phyloP scores from a whole-genome alignment of 1,139 yeast genomes.

The Citeromyces siamensis region DNA sequence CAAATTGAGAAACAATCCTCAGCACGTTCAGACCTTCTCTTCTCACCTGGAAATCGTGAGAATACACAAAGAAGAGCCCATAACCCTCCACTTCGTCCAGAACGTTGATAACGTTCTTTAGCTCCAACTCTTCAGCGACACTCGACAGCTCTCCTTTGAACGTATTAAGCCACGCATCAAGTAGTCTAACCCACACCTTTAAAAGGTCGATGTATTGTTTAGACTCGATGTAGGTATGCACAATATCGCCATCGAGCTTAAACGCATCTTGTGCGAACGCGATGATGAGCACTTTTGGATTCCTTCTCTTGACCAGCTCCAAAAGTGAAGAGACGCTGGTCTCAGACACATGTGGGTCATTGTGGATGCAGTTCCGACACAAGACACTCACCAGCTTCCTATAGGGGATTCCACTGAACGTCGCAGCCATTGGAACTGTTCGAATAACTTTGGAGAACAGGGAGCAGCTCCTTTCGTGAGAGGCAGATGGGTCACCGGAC shows the following conservation, averaged over 20 bases:
- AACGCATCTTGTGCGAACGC: slow-evolving; percentile 74
- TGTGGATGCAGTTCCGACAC: slow-evolving; percentile 65
- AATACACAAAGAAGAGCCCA: slow-evolving; percentile 83
- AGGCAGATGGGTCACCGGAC: slow-evolving; percentile 16
- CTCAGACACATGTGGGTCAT: slow-evolving; percentile 43
- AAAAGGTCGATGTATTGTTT: slow-evolving; percentile 47
- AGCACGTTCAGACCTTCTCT: slow-evolving; percentile 65
- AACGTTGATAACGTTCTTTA: slow-evolving; percentile 69
- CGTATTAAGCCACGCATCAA: slow-evolving; percentile 71
- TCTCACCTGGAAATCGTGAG: slow-evolving; percentile 71
- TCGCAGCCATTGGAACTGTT: slow-evolving; percentile 56
- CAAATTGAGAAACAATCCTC: slow-evolving; percentile 72
- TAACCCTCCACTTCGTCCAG: slow-evolving; percentile 95
- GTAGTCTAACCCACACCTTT: slow-evolving; percentile 62
- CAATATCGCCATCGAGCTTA: slow-evolving; percentile 59
- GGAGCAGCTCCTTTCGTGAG: slow-evolving; percentile 4
- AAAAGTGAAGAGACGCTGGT: slow-evolving; percentile 57
- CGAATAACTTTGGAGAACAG: slow-evolving; percentile 12
- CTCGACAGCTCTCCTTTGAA: slow-evolving; percentile 27
- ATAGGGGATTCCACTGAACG: slow-evolving; percentile 21
- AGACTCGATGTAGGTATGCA: slow-evolving; percentile 21
- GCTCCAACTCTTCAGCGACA: slow-evolving; percentile 50
- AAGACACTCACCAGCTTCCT: slow-evolving; percentile 60
- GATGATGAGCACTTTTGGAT: slow-evolving; percentile 61
- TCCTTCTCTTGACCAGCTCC: slow-evolving; percentile 51